Conservation (phyloP, 768 basidiomycete species). For the Suillus lakei region DNA sequence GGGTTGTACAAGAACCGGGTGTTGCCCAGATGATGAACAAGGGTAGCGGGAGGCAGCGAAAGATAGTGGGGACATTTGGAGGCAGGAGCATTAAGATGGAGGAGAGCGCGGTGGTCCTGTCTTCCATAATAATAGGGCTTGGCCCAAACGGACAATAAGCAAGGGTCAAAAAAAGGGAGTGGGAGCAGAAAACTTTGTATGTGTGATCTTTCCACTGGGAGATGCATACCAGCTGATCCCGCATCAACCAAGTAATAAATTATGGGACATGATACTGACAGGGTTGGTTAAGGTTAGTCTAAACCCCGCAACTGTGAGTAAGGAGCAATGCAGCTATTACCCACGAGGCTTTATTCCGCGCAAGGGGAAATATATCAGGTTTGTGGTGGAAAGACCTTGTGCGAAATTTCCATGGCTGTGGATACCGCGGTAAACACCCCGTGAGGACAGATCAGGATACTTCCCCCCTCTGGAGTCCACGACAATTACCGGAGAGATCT, state of each 20-base stretch:
- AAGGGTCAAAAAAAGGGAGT: no score
- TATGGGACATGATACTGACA: conserved; percentile 52
- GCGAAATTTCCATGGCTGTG: conserved; percentile 24
- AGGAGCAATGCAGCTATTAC: conserved; percentile 39
- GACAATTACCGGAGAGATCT: no score
- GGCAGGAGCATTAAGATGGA: no score
- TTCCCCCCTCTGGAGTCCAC: conserved; percentile 40
- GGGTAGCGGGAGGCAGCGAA: no score
- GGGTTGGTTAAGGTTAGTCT: conserved; percentile 44
- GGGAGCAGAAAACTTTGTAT: conserved; percentile 51
- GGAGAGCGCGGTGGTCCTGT: no score
- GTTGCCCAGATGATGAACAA: no score
- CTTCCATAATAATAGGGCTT: no score
- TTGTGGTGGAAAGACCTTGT: conserved; percentile 47
- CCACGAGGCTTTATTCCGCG: conserved; percentile 38
- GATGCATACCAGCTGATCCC: conserved; percentile 13
- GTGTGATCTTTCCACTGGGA: conserved; percentile 16
- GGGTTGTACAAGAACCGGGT: no score
- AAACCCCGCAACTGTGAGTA: background rate
- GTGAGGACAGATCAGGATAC: conserved; percentile 34
- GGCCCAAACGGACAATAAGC: no score
- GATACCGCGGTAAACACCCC: background rate
- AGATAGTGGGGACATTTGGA: no score
- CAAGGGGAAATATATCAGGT: conserved; percentile 21
- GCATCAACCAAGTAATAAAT: conserved; percentile 39